These are phyloP conservation scores for Magnusiomyces clavatus DNA, from an alignment of 1,139 yeast genomes.

Conservation along the genomic window DNA sequence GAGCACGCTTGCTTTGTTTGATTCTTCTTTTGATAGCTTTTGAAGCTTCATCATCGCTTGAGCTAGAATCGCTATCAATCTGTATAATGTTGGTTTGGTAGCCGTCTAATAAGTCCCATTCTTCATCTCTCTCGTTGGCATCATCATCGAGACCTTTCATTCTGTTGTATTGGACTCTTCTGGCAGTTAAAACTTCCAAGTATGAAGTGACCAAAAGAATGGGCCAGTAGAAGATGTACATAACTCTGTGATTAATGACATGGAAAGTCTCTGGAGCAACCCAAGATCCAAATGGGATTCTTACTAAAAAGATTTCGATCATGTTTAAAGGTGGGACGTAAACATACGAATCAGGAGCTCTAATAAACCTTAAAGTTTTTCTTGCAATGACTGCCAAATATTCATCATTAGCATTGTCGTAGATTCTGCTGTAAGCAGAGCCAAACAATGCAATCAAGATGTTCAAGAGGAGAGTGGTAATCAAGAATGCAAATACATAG, in stretches of 20 bases:
- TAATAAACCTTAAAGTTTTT: constrained; percentile 70
- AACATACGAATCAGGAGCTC: constrained; percentile 84
- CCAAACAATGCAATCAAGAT: constrained; percentile 79
- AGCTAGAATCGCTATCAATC: constrained; percentile 15
- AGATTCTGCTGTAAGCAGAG: constrained; percentile 74
- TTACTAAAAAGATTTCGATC: constrained; percentile 48
- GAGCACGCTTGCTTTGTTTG: neutral
- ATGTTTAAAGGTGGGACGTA: constrained; percentile 82
- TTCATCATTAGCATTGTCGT: constrained; percentile 76
- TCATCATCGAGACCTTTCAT: constrained; percentile 62
- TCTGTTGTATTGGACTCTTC: constrained; percentile 66
- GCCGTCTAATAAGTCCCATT: constrained; percentile 82
- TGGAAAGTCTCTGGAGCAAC: constrained; percentile 27
- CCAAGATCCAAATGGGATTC: constrained; percentile 37
- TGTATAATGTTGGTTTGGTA: constrained; percentile 38
- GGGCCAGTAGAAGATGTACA: constrained; percentile 65
- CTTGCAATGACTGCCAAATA: constrained; percentile 80
- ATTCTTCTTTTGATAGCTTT: constrained; percentile 19
- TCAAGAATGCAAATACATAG: constrained; percentile 68
- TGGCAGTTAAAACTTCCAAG: constrained; percentile 58
- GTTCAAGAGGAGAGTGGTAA: constrained; percentile 51
- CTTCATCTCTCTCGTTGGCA: constrained; percentile 69
- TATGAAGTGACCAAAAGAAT: constrained; percentile 51
- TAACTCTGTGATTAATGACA: constrained; percentile 35
- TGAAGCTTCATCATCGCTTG: constrained; percentile 33